Conservation (phyloP, 225 moss, liverwort and hornwort genomes). For the Marchantia paleacea region DNA sequence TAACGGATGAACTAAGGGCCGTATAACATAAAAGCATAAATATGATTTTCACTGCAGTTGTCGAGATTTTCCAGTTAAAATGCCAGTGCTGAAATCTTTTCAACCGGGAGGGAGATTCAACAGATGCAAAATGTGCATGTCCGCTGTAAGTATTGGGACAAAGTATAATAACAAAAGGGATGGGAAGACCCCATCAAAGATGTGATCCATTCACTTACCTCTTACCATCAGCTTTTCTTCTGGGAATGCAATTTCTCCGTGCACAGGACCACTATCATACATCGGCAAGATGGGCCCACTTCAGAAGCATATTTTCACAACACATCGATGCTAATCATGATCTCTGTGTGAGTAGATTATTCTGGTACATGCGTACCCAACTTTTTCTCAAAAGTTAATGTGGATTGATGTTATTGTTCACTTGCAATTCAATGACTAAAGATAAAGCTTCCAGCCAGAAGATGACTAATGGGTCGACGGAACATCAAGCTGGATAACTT, state of each 20-base stretch:
- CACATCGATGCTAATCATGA: background rate
- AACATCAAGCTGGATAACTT: background rate
- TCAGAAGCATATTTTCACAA: background rate
- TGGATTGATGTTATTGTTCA: background rate
- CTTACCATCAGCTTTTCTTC: background rate
- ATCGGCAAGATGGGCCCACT: background rate
- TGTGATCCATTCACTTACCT: background rate
- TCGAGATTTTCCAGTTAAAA: no score
- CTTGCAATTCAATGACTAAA: background rate
- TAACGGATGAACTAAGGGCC: no score
- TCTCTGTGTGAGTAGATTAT: background rate
- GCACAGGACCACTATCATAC: background rate
- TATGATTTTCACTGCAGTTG: no score
- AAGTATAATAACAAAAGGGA: no score
- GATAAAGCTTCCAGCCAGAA: background rate
- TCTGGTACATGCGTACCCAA: background rate
- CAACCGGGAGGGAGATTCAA: no score
- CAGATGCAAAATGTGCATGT: no score
- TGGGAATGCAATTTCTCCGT: background rate
- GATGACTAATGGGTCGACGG: background rate
- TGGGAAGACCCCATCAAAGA: no score
- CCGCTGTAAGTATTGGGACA: no score
- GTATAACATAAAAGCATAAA: no score
- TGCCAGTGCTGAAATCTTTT: no score
- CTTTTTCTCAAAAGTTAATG: background rate